Evolutionary conservation across 257 asterid genomes (phyloP).

Genomic region (Solanum medicagineum): DNA sequence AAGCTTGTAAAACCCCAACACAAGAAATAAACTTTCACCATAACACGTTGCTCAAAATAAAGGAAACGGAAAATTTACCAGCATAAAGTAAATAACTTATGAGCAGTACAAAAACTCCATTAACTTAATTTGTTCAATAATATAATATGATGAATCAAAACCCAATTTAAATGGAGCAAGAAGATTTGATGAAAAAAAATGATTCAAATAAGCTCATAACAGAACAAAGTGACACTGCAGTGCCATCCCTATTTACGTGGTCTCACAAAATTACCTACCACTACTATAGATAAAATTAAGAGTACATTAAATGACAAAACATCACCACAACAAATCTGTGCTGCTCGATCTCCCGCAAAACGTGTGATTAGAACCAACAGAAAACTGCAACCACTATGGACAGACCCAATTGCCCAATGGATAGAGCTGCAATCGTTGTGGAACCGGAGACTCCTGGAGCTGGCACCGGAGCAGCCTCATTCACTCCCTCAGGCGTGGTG

Average conservation of each 20-base stretch:
- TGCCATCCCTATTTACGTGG: neutral
- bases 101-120: neutral
- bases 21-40: neutral
- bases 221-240: neutral
- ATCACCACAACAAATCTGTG: neutral
- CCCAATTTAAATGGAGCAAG: neutral
- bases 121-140: neutral
- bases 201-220: neutral
- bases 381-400: conserved; percentile 3
- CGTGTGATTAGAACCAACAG: conserved; percentile 2
- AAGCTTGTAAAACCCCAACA: neutral
- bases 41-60: neutral
- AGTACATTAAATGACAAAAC: neutral
- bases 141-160: neutral
- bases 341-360: neutral
- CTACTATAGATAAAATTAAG: neutral
- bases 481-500: conserved; percentile 7
- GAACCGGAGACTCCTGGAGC: conserved; percentile 31
- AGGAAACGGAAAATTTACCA: neutral
- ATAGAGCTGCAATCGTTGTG: conserved; percentile 3
- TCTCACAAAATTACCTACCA: neutral
- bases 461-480: conserved; percentile 28
- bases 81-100: neutral
- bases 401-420: conserved; percentile 8
- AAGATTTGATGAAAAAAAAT: neutral